Evolutionary conservation across 2,329 filamentous ascomycete species (phyloP).

Genomic region (Aspergillus quadricinctus): DNA sequence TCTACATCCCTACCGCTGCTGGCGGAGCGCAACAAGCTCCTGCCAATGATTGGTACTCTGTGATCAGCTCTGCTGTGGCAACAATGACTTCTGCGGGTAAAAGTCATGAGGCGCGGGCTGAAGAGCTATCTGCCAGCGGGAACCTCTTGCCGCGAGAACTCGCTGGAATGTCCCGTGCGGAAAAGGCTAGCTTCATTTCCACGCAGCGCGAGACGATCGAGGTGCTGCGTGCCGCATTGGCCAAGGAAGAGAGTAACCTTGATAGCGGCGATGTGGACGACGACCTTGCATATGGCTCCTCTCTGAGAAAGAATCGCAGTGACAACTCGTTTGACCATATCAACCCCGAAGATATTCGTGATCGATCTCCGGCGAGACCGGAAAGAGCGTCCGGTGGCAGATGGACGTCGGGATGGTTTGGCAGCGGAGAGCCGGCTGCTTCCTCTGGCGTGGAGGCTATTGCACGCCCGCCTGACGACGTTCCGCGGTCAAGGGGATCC

Average conservation of each 20-base stretch:
- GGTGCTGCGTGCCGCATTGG: conserved; percentile 70
- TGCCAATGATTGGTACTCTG: conserved; percentile 66
- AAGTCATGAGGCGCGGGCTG: conserved; percentile 37
- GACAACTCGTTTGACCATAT: conserved; percentile 89
- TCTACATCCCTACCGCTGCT: conserved; percentile 69
- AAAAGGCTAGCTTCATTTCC: conserved; percentile 68
- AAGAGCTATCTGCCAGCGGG: conserved; percentile 54
- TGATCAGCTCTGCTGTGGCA: conserved; percentile 71
- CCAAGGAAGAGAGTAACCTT: conserved; percentile 68
- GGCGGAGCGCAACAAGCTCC: conserved; percentile 45
- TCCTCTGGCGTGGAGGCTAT: conserved; percentile 28
- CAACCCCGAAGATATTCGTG: conserved; percentile 61
- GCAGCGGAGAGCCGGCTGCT: conserved; percentile 21
- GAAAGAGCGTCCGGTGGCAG: conserved; percentile 19
- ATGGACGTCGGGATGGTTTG: conserved; percentile 32
- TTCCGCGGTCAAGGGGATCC: conserved; percentile 15
- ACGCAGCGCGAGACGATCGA: conserved; percentile 74
- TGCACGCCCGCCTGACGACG: conserved; percentile 23
- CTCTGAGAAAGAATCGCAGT: conserved; percentile 72
- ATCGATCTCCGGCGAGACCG: conserved; percentile 13
- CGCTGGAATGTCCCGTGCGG: conserved; percentile 54
- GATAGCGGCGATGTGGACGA: conserved; percentile 30
- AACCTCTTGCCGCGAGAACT: conserved; percentile 69
- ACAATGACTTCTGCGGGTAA: conserved; percentile 49
- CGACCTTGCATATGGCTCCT: conserved; percentile 39